A percentile compares a stretch with the other conserved stretches of the same genome.
Conservation (phyloP, 2,329 filamentous ascomycete species). For the Alternaria arborescens region DNA sequence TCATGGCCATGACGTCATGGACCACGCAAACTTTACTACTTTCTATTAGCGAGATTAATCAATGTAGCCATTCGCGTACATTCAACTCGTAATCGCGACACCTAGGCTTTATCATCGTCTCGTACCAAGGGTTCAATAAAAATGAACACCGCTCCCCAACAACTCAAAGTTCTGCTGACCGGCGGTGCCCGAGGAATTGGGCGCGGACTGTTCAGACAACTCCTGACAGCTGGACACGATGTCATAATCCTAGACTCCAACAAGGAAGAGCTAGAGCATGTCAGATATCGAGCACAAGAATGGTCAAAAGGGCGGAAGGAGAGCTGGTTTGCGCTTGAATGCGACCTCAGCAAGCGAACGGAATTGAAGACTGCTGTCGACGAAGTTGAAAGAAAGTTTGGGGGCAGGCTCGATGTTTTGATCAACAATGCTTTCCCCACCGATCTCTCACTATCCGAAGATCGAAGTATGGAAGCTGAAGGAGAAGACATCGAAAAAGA, state of each 20-base stretch:
- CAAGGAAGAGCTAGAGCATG: conserved; percentile 51
- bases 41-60: background rate
- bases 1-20: background rate
- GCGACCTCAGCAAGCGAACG: conserved; percentile 53
- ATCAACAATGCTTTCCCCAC: conserved; percentile 50
- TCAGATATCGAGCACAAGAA: conserved; percentile 40
- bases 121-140: background rate
- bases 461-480: conserved; percentile 42
- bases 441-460: conserved; percentile 34
- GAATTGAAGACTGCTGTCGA: conserved; percentile 50
- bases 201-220: conserved; percentile 55
- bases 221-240: conserved; percentile 54
- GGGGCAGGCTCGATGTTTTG: conserved; percentile 43
- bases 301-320: conserved; percentile 26
- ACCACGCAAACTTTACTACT: background rate
- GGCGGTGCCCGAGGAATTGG: conserved; percentile 59
- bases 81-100: background rate
- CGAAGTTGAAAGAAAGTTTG: conserved; percentile 49
- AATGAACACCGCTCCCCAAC: conserved; percentile 9
- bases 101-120: background rate
- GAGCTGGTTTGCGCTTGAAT: conserved; percentile 35
- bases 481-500: conserved; percentile 43
- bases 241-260: conserved; percentile 58
- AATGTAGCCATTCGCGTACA: background rate
- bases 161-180: conserved; percentile 49